Percentiles rank a stretch among this genome's conserved stretches.
phyloP scores from a whole-genome alignment of 2,329 filamentous ascomycete genomes.

The Epicoccum nigrum region DNA sequence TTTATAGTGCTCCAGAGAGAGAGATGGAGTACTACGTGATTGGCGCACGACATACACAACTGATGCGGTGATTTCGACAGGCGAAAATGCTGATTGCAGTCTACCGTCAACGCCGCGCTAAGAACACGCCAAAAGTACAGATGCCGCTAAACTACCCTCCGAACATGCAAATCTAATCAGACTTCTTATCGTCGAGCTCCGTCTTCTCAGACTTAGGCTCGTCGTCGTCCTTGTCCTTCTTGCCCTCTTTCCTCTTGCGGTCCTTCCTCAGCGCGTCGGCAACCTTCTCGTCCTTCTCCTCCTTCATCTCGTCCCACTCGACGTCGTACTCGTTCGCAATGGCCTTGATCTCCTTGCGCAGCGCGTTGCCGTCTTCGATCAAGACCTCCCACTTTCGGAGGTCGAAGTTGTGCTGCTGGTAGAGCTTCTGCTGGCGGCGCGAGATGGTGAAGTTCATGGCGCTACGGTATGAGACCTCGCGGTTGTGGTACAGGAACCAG shows the following conservation, averaged over 20 bases:
- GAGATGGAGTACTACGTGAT: not conserved
- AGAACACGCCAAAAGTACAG: not conserved
- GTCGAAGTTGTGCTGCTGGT: conserved; percentile 77
- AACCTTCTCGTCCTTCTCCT: conserved; percentile 70
- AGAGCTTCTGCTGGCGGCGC: conserved; percentile 75
- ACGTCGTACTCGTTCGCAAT: conserved; percentile 88
- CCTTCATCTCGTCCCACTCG: conserved; percentile 80
- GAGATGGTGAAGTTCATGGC: conserved; percentile 88
- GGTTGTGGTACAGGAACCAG: conserved; percentile 93
- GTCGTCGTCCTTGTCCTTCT: conserved; percentile 44
- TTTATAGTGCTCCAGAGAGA: too few species aligned
- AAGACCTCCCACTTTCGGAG: conserved; percentile 76
- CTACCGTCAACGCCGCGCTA: conserved; percentile 17
- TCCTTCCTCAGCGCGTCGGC: conserved; percentile 60
- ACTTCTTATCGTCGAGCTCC: conserved; percentile 4
- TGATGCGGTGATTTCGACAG: too few species aligned
- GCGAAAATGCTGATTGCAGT: not conserved
- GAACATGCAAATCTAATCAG: not conserved
- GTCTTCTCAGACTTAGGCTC: conserved; percentile 19
- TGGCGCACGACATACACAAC: too few species aligned
- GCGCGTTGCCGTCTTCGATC: conserved; percentile 77
- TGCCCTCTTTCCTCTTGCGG: conserved; percentile 45
- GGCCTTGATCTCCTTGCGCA: conserved; percentile 78
- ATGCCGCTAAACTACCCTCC: not conserved
- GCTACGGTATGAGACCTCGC: conserved; percentile 83